Evolutionary conservation across 495 filamentous ascomycete genomes (phyloP).

Genomic region (Aspergillus carlsbadensis): DNA sequence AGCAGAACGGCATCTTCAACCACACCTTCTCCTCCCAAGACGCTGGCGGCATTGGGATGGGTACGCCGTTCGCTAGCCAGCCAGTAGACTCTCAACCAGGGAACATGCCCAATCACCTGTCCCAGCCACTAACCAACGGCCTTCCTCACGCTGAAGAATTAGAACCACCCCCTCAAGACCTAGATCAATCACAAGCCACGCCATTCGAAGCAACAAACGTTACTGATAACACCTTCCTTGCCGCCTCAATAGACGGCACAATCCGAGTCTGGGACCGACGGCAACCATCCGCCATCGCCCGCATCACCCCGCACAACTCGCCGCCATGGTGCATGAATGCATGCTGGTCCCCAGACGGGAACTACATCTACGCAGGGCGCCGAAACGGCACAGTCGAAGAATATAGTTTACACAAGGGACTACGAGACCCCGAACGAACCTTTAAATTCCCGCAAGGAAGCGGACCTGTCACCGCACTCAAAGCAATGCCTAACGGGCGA

Average conservation of each 20-base stretch:
- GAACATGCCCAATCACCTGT: slow-evolving; percentile 21
- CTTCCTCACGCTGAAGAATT: slow-evolving; percentile 53
- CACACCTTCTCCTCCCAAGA: slow-evolving; percentile 7
- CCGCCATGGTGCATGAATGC: slow-evolving; percentile 98
- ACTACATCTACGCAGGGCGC: slow-evolving; percentile 90
- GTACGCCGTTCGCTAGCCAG: slow-evolving; percentile 10
- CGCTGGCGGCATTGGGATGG: slow-evolving; percentile 3
- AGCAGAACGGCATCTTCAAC: slow-evolving; percentile 25
- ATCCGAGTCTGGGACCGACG: slow-evolving; percentile 91
- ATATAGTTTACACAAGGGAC: slow-evolving; percentile 82
- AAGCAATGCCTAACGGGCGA: slow-evolving; percentile 88
- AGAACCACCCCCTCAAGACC: slow-evolving; percentile 27
- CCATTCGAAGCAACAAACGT: slow-evolving; percentile 41
- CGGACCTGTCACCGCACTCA: slow-evolving; percentile 81
- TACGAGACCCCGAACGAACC: slow-evolving; percentile 69
- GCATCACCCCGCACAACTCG: slow-evolving; percentile 68
- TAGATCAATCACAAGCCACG: slow-evolving; percentile 31
- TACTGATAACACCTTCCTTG: slow-evolving; percentile 72
- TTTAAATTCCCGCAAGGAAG: slow-evolving; percentile 90
- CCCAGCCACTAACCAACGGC: slow-evolving; percentile 43
- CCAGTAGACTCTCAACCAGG: slow-evolving; percentile 16
- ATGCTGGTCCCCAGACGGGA: slow-evolving; percentile 96
- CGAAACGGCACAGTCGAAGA: slow-evolving; percentile 95
- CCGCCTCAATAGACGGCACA: slow-evolving; percentile 83
- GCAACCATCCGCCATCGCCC: slow-evolving; percentile 70